phyloP scores from a whole-genome alignment of 768 basidiomycete genomes.

The Leccinum barrowsii region DNA sequence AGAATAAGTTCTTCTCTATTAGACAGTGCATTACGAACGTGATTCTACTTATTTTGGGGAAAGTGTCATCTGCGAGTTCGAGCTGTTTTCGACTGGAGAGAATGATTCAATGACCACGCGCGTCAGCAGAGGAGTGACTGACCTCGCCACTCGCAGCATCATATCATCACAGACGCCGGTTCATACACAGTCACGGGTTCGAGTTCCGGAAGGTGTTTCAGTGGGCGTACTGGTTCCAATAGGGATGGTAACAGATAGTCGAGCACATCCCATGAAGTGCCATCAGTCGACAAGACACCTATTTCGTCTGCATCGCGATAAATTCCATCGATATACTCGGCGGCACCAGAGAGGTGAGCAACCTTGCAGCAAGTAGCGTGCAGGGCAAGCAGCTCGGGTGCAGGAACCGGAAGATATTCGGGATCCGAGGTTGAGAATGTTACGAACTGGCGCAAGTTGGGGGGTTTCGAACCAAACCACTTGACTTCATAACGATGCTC shows the following conservation, averaged over 20 bases:
- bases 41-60: no score
- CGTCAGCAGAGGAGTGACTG: no score
- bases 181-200: no score
- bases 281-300: slow-evolving; percentile 2
- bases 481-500: slow-evolving; percentile 7
- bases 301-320: slow-evolving; percentile 4
- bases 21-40: no score
- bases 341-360: slow-evolving; percentile 23
- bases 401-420: slow-evolving; percentile 13
- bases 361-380: slow-evolving; percentile 26
- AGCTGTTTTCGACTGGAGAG: no score
- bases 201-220: no score
- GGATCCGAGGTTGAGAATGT: slow-evolving; percentile 5
- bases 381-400: slow-evolving; percentile 10
- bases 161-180: no score
- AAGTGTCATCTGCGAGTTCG: no score
- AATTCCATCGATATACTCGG: slow-evolving; percentile 15
- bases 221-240: background rate
- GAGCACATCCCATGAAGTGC: background rate
- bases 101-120: no score
- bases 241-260: background rate
- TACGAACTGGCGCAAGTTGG: background rate
- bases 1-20: no score
- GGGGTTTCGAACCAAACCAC: background rate
- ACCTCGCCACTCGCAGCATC: no score